phyloP scores from a whole-genome alignment of 1,139 yeast species.

The Candida sp. region DNA sequence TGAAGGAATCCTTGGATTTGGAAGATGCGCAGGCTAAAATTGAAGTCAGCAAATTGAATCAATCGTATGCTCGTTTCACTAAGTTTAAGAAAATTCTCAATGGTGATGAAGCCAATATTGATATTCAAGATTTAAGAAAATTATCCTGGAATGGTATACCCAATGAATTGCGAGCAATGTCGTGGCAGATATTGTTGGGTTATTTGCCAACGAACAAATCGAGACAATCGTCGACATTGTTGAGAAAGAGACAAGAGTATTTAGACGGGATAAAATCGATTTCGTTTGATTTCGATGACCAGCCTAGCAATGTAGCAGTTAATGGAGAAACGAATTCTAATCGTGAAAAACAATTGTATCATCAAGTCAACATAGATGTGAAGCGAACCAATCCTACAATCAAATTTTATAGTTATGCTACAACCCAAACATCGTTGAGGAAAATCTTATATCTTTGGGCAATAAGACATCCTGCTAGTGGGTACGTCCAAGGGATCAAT shows the following conservation, averaged over 20 bases:
- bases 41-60: slow-evolving; percentile 56
- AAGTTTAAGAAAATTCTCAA: slow-evolving; percentile 62
- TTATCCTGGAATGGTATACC: slow-evolving; percentile 97
- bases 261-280: slow-evolving; percentile 55
- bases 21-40: slow-evolving; percentile 31
- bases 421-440: slow-evolving; percentile 77
- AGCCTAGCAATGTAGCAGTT: slow-evolving; percentile 11
- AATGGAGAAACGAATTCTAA: slow-evolving; percentile 27
- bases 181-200: slow-evolving; percentile 90
- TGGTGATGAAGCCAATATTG: slow-evolving; percentile 54
- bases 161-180: slow-evolving; percentile 68
- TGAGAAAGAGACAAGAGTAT: slow-evolving; percentile 84
- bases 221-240: slow-evolving; percentile 66
- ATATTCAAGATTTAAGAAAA: slow-evolving; percentile 62
- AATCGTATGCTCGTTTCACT: slow-evolving; percentile 56
- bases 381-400: slow-evolving; percentile 92
- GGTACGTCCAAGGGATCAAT: slow-evolving; percentile 98
- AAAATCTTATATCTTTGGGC: slow-evolving; percentile 93
- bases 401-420: slow-evolving; percentile 61
- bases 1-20: not conserved
- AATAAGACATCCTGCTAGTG: slow-evolving; percentile 95
- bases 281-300: slow-evolving; percentile 46
- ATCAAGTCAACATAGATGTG: slow-evolving; percentile 93
- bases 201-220: slow-evolving; percentile 84
- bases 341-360: slow-evolving; percentile 81